These are phyloP conservation scores for Lenzites betulinus DNA, from an alignment of 768 basidiomycete species.

Conservation along the genomic window DNA sequence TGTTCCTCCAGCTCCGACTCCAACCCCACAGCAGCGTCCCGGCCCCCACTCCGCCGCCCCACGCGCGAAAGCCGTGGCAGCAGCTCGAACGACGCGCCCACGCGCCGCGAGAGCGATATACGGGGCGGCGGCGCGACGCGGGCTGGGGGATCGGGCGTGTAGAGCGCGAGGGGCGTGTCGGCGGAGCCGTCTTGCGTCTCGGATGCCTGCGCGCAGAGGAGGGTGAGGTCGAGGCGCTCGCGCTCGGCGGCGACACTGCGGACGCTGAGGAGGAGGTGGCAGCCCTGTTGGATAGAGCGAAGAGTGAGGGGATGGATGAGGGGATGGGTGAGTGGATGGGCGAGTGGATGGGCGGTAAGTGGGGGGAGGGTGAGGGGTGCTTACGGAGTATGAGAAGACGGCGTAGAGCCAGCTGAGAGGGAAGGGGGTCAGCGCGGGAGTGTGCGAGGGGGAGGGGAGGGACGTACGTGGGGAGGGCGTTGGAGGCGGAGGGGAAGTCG, in stretches of 20 bases:
- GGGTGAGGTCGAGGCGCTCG: conserved; percentile 9
- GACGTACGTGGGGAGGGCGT: conserved; percentile 9
- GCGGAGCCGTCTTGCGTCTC: background rate
- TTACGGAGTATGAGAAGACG: conserved; percentile 24
- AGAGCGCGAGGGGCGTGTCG: background rate
- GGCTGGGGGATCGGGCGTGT: too few relatives aligned
- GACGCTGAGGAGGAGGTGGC: conserved; percentile 25
- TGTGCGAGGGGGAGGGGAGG: background rate
- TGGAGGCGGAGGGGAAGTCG: background rate
- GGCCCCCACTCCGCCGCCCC: too few relatives aligned
- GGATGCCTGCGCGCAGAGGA: conserved; percentile 5
- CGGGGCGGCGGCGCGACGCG: background rate
- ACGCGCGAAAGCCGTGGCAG: background rate
- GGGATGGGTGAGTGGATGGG: background rate
- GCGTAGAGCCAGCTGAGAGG: conserved; percentile 23
- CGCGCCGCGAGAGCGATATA: background rate
- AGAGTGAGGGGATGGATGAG: background rate
- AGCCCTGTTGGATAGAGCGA: conserved; percentile 16
- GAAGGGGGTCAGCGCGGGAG: too few relatives aligned
- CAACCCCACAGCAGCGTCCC: too few relatives aligned
- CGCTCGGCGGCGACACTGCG: conserved; percentile 20
- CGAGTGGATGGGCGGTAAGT: too few relatives aligned
- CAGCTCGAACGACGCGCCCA: conserved; percentile 3
- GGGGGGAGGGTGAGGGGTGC: too few relatives aligned
- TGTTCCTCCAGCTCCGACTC: too few relatives aligned